phyloP scores from a whole-genome alignment of 2,329 filamentous ascomycete species.

The Cladosporium sp. region DNA sequence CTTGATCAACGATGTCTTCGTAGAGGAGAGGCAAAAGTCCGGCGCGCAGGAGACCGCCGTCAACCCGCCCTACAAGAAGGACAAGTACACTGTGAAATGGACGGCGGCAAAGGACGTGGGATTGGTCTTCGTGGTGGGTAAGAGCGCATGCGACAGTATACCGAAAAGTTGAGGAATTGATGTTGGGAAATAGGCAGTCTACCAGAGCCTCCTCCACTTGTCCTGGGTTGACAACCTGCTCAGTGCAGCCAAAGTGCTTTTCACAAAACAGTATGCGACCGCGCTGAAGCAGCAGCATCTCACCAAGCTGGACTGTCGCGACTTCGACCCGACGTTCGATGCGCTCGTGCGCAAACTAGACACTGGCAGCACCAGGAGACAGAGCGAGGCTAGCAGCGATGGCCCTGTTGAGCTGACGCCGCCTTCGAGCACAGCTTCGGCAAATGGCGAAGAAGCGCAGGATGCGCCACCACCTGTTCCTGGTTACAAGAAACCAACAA shows the following conservation, averaged over 20 bases:
- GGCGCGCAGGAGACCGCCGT: constrained; percentile 55
- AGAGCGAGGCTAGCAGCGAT: constrained; percentile 33
- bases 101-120: constrained; percentile 88
- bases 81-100: constrained; percentile 95
- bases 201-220: constrained; percentile 90
- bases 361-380: constrained; percentile 38
- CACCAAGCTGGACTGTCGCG: constrained; percentile 72
- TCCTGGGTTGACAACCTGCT: constrained; percentile 97
- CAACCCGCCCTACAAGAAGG: constrained; percentile 79
- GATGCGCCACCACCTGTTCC: constrained; percentile 56
- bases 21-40: constrained; percentile 79
- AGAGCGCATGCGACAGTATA: constrained; percentile 8
- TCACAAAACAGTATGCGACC: constrained; percentile 84
- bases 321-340: constrained; percentile 92
- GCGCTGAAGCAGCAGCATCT: constrained; percentile 80
- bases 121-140: constrained; percentile 84
- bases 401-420: constrained; percentile 52
- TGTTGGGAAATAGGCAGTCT: constrained; percentile 71
- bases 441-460: constrained; percentile 47
- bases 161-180: constrained; percentile 20
- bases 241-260: constrained; percentile 90
- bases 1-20: constrained; percentile 95
- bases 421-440: constrained; percentile 49
- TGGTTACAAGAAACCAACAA: constrained; percentile 43
- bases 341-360: constrained; percentile 85